phyloP scores from a whole-genome alignment of 768 basidiomycete species.

The Tephrocybe sp. region DNA sequence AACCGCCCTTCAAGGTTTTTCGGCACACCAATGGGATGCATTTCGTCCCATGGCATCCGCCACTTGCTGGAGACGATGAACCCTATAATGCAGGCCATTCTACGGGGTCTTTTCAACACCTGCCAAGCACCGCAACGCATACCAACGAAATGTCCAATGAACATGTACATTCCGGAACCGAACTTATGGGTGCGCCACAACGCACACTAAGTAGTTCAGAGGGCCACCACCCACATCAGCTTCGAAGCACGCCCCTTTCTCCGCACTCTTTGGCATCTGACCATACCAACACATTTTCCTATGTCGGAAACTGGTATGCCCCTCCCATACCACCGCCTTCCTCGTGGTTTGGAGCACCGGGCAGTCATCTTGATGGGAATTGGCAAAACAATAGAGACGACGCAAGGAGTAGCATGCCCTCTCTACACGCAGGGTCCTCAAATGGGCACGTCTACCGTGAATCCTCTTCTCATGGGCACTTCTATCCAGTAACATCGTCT shows the following conservation, averaged over 20 bases:
- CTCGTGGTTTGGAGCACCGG: not conserved
- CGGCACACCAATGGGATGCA: conserved; percentile 13
- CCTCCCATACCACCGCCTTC: conserved; percentile 6
- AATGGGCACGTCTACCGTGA: not conserved
- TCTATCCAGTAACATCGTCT: conserved; percentile 1
- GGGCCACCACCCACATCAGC: conserved; percentile 13
- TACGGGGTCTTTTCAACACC: conserved; percentile 11
- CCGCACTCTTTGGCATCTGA: conserved; percentile 18
- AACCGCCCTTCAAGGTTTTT: conserved; percentile 6
- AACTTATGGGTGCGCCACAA: not conserved
- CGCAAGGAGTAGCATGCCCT: conserved; percentile 6
- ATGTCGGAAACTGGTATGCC: not conserved
- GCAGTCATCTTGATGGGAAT: not conserved
- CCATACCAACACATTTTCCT: not conserved
- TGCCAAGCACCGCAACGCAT: conserved; percentile 14
- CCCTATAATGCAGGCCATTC: conserved; percentile 10
- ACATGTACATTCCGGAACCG: conserved; percentile 11
- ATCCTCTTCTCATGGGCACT: conserved; percentile 2
- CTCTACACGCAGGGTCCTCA: conserved; percentile 8
- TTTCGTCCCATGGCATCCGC: conserved; percentile 26
- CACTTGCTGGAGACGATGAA: conserved; percentile 31
- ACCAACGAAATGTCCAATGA: conserved; percentile 12
- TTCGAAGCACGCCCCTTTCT: conserved; percentile 18
- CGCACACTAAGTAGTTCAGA: conserved; percentile 21
- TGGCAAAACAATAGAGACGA: not conserved